Conservation (phyloP, 2,329 filamentous ascomycete species). For the Tricladium varicosporioides region DNA sequence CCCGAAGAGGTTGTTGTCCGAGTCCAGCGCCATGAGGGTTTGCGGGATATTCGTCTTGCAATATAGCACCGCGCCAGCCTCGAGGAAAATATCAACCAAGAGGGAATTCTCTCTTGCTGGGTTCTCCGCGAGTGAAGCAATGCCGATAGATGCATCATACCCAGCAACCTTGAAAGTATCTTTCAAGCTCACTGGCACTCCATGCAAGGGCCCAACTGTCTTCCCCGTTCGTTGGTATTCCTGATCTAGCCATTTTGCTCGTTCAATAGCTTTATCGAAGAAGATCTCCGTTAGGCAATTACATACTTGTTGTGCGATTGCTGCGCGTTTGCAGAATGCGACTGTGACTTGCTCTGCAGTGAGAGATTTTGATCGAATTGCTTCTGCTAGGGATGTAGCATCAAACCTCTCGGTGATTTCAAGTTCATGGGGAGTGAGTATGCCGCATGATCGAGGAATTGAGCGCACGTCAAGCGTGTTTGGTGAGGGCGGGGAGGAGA, state of each 20-base stretch:
- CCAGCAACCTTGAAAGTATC: constrained; percentile 58
- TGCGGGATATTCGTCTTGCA: constrained; percentile 69
- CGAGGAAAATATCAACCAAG: constrained; percentile 55
- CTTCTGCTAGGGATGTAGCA: constrained; percentile 28
- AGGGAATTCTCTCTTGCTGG: constrained; percentile 52
- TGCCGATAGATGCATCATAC: constrained; percentile 52
- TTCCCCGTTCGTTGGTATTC: constrained; percentile 39
- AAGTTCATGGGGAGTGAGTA: constrained; percentile 27
- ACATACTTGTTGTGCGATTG: constrained; percentile 47
- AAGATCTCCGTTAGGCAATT: constrained; percentile 48
- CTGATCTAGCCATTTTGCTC: constrained; percentile 45
- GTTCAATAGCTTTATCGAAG: constrained; percentile 45
- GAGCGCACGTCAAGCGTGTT: constrained; percentile 24
- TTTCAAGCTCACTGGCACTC: constrained; percentile 56
- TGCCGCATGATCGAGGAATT: constrained; percentile 23
- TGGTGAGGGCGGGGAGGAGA: constrained; percentile 20
- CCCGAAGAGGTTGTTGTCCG: constrained; percentile 60
- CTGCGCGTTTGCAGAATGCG: constrained; percentile 51
- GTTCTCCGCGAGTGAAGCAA: constrained; percentile 52
- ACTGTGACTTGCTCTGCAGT: constrained; percentile 39
- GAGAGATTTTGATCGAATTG: constrained; percentile 19
- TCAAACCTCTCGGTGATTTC: constrained; percentile 31
- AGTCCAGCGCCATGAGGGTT: constrained; percentile 53
- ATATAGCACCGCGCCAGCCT: constrained; percentile 64
- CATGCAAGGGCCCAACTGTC: constrained; percentile 59